Base-by-base conservation (phyloP, 805 yeast species). In the Metschnikowia corniflorae region DNA sequence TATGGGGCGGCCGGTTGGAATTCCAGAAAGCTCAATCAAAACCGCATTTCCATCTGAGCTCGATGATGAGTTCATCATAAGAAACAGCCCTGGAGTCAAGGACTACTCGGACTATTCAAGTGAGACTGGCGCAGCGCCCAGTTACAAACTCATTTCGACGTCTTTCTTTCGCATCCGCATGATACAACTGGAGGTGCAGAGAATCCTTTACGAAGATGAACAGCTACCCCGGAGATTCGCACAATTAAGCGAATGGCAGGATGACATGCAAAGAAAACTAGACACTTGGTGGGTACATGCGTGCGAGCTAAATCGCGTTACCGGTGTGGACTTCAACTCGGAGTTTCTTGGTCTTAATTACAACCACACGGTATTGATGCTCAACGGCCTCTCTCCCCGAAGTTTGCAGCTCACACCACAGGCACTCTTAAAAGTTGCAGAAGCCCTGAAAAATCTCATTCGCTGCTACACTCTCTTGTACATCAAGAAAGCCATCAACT, bases 1-100 rank as follows among this genome's bases (percentile, higher is more conserved):
- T 54, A 65, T 88, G 33, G 94, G 94, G 1, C 70, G 96, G 25
- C 96, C 96, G 0, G 81, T 83, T 46, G 93, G 95, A 1, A 82
- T 88, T 1, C 93, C 95, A 0, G 96, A 88, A 48, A 88, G 82
- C 45, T 72, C 79, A 33, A 76, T 87, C 29, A 71, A 77, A 34
- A 81, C 85, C 2, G 75, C 75, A 26, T 84, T 80, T 54, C 95
- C 95, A 0, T 74, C 83, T 13, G 71, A 71, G 27, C 59, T 82
- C 30, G 96, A 88, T 60, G 96, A 88, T 54, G 71, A 86, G 1
- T 55, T 70, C 25, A 78, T 86, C 9, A 60, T 49, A 26, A 65
- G 61, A 23, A 43, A 45, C 17, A 66, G 56, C 40, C 50, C 57
- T 1, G 29, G 28, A 10, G 42, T 42, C 10, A 16, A 48, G 2